phyloP scores from a whole-genome alignment of 306 rosid genomes.

The Notholithocarpus densiflorus region DNA sequence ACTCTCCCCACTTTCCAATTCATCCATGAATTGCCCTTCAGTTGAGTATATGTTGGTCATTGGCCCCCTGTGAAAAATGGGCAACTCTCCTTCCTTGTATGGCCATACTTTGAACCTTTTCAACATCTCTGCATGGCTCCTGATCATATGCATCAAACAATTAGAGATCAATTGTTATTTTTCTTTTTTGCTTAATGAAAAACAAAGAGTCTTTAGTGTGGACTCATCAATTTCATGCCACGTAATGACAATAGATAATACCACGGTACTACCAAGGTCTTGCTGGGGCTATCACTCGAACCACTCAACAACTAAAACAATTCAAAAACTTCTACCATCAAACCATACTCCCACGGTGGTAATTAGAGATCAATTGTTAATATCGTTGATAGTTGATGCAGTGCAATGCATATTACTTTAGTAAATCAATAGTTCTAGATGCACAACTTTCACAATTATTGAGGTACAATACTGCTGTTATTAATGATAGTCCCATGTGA shows the following conservation, averaged over 20 bases:
- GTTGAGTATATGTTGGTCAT: constrained; percentile 23
- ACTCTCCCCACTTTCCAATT: constrained; percentile 20
- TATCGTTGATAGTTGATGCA: too few relatives aligned
- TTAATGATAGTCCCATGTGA: too few relatives aligned
- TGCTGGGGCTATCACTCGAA: accelerated
- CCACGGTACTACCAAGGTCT: accelerated
- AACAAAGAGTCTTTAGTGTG: accelerated
- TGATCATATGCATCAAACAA: not conserved
- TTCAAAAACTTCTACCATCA: too few relatives aligned
- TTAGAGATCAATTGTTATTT: too few relatives aligned
- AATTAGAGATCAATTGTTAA: too few relatives aligned
- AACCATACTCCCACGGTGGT: accelerated
- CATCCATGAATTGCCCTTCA: constrained; percentile 25
- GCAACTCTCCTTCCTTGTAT: constrained; percentile 32
- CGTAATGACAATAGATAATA: accelerated
- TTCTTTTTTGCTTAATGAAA: too few relatives aligned
- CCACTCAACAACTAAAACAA: accelerated
- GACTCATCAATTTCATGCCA: too few relatives aligned
- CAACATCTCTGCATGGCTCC: constrained; percentile 21
- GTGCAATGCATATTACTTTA: too few relatives aligned
- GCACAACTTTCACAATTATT: too few relatives aligned
- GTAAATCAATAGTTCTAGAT: too few relatives aligned
- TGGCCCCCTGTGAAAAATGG: constrained; percentile 30
- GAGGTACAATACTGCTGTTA: too few relatives aligned
- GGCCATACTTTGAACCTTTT: constrained; percentile 24